Evolutionary conservation across 1,284 basidiomycete species (phyloP), one percentile per base, ranked within the genome.

Genomic region (Volvariella surrecta): DNA sequence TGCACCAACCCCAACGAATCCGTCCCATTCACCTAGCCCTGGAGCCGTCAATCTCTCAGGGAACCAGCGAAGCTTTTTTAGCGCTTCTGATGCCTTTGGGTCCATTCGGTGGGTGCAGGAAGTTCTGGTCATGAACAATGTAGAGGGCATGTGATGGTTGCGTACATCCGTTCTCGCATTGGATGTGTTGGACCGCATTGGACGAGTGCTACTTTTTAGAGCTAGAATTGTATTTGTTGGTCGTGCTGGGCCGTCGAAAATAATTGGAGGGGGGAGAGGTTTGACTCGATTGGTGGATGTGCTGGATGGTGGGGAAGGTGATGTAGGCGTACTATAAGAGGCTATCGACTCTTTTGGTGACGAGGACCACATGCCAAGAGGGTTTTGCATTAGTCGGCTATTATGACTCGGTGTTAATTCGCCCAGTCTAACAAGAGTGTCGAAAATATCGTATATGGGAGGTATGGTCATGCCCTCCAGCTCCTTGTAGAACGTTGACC

Each of bases 181-280:
- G 17, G 46, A 32, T 24, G 48, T 48, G 18, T 48, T 32, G 32
- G 51, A 47, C 4, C 49, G 45, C 16, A 51, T 15, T 4, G 18
- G 34, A 8, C 34, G 34, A 35, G n/a, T 15, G 15, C 53, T 49
- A 19, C 49, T 48, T 24, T 53, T 52, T 32, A 57, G 51, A 4
- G 54, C 50, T 6, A 53, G 48, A 1, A 53, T 50, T 37, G 58
- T 54, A 18, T 61, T 60, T 35, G 54, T 54, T 8, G 67, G 66
- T 24, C 62, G 55, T 7, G 70, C 66, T 2, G 70, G 70, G 4
- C 70, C 70, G 31, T 71, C 70, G 43, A 73, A 71, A 7, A 66
- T 51, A 30, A 67, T 52, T 15, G 70, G 66, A 37, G 66, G 51
- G 32, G 71, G 68, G 30, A 71, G 62, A 0, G 59, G 48, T 6